Base-by-base conservation (phyloP, 305 asterid genomes). In the Andrographis paniculata region DNA sequence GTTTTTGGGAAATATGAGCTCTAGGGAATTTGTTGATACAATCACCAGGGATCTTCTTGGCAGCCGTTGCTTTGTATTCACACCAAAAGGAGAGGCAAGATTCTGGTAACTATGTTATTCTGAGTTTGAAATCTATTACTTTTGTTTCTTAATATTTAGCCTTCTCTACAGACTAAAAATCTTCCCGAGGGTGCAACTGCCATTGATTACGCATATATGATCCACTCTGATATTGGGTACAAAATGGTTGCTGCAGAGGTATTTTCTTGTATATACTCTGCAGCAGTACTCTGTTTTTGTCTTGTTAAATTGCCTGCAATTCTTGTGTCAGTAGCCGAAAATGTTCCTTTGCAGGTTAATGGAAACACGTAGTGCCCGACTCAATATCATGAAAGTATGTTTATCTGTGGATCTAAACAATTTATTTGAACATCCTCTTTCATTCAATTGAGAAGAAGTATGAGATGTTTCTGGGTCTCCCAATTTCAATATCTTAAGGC, bases 171-270 rank as follows among this genome's bases (percentile, higher is more conserved):
- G 97, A 87, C 80, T 30, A 87, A 80, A 72, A 82, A 87, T 70
- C 82, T 84, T 50, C 97, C 97, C 7, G 71, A 66, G 62, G 97
- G 97, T 30, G 92, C 97, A 11, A 84, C 95, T 31, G 77, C 77
- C 11, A 60, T 81, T 63, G 97, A 87, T 68, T 87, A 80, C 39
- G 97, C 95, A 6, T 87, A 87, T 56, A 78, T 84, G 92, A 84
- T 87, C 61, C 97, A 87, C 62, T 78, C 92, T 22, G 97, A 84
- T 58, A 71, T 87, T 66, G 96, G 96, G 53, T 80, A 87, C 73
- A 77, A 80, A 52, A 87, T 80, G 88, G 97, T 87, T 57, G 97
- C 97, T 61, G 94, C 95, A 49, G 84, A 81, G 95, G 97, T 79
- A 47, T 27, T 45, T 47, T 60, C 55, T 37, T 54, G 45, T 38